These are phyloP conservation scores for Cubamyces lactineus DNA, from an alignment of 768 basidiomycete genomes.

Conservation along the genomic window DNA sequence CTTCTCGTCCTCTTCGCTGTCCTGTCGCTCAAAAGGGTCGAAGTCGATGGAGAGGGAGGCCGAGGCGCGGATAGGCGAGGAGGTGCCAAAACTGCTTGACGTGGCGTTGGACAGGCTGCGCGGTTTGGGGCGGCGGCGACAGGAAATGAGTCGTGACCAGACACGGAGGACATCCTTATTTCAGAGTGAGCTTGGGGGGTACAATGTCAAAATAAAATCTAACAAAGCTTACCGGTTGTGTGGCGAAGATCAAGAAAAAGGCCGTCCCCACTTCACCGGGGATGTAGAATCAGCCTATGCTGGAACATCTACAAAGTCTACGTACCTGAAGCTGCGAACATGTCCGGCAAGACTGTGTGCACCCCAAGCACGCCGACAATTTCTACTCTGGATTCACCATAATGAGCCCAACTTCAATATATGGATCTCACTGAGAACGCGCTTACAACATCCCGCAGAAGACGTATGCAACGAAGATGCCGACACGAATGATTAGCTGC, in stretches of 20 bases:
- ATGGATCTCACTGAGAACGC: too few relatives aligned
- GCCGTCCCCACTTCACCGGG: slow-evolving; percentile 27
- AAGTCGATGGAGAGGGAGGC: slow-evolving; percentile 18
- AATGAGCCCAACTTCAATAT: too few relatives aligned
- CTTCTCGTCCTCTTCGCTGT: slow-evolving; percentile 24
- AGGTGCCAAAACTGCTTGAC: background rate
- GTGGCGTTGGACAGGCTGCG: background rate
- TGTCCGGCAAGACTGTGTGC: slow-evolving; percentile 27
- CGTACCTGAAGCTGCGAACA: slow-evolving; percentile 33
- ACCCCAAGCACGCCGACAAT: slow-evolving; percentile 18
- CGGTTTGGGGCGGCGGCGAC: slow-evolving; percentile 2
- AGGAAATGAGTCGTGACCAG: slow-evolving; percentile 24
- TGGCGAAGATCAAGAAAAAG: slow-evolving; percentile 32
- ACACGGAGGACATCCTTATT: slow-evolving; percentile 29
- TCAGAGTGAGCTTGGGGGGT: background rate
- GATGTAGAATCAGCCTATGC: background rate
- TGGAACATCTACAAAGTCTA: background rate
- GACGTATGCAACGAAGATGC: slow-evolving; percentile 30
- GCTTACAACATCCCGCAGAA: slow-evolving; percentile 31
- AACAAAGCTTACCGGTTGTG: slow-evolving; percentile 26
- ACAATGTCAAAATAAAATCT: background rate
- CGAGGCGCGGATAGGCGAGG: background rate
- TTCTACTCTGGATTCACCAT: slow-evolving; percentile 13
- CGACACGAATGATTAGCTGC: slow-evolving; percentile 28
- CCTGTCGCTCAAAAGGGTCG: slow-evolving; percentile 13